Percentiles rank a stretch among this genome's conserved stretches.
phyloP scores from a whole-genome alignment of 345 rosid species.

The Citrus sinensis region DVS_A1.0 CM039166.1:18373001-18373500 shows the following conservation, averaged over 20 bases:
- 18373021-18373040: slow-evolving; percentile 46
- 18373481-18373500: no score
- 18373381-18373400: background rate
- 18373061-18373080: slow-evolving; percentile 36
- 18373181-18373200: background rate
- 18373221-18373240: background rate
- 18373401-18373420: background rate
- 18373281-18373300: no score
- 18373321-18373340: no score
- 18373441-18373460: no score
- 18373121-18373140: background rate
- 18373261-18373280: no score
- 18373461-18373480: no score
- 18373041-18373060: slow-evolving; percentile 25
- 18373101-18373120: no score
- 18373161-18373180: background rate
- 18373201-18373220: background rate
- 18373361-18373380: background rate
- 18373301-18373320: no score
- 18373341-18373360: background rate
- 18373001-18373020: slow-evolving; percentile 41
- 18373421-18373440: background rate
- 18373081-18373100: background rate
- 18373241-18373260: background rate
- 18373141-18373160: background rate